Base-by-base conservation (phyloP, 2,329 filamentous ascomycete species). In the Ophioceras dolichostomum region DNA sequence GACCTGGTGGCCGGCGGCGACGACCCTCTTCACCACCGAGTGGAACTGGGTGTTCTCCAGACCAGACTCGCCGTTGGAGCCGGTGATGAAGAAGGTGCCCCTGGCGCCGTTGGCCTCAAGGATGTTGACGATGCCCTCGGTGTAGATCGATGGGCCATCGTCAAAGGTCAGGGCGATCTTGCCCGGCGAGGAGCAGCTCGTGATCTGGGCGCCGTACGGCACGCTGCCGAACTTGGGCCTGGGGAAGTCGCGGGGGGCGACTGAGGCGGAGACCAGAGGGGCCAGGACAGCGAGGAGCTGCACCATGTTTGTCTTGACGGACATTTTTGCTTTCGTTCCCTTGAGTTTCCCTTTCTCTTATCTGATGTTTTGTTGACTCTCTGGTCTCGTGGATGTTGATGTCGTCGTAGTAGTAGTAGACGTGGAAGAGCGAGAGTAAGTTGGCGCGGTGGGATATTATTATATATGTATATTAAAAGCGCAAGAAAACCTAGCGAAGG, bases 111-210 rank as follows among this genome's bases (percentile, higher is more conserved):
- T 2, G 9, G 47, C 49, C 41, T 65, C 64, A 32, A 83, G 62
- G 39, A 78, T 61, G 48, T 80, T 70, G 13, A 82, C 61, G 10
- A 83, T 63, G 41, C 75, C 67, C 28, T 57, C 55, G 1, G 77
- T 82, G 52, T 74, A 79, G 14, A 64, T 54, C 44, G 70, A 71
- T 17, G 77, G 78, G 2, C 78, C 78, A 51, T 82, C 78, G 45
- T 82, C 78, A 45, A 72, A 82, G 1, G 76, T 82, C 39, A 83
- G 53, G 14, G 78, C 78, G 47, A 83, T 66, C 10, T 70, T 72
- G 38, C 76, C 73, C 3, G 67, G 60, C 16, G 61, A 59, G n/a
- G 56, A 55, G 45, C 72, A 76, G 43, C 64, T 58, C 46, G 72
- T 73, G 42, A 80, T 72, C n/a, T 33, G 40, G 9, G 32, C 18